These are phyloP conservation scores for Mrakia frigida DNA, from an alignment of 768 basidiomycete species.

Conservation along the genomic window DNA sequence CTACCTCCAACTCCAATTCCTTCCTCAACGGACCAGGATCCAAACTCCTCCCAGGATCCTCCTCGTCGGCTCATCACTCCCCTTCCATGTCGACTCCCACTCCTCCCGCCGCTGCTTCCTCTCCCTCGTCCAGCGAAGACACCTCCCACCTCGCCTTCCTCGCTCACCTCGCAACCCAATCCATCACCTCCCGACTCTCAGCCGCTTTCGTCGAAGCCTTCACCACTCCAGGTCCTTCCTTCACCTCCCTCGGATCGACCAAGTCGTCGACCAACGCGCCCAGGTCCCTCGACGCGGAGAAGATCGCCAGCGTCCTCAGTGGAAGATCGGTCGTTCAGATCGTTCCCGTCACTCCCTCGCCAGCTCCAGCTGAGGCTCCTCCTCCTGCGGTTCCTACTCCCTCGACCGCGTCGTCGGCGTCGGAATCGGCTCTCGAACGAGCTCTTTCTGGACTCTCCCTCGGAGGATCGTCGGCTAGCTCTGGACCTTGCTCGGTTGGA, in stretches of 20 bases:
- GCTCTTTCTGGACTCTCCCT: background rate
- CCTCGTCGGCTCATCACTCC: background rate
- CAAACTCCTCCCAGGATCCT: slow-evolving; percentile 35
- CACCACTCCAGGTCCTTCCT: slow-evolving; percentile 48
- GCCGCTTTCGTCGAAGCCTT: slow-evolving; percentile 86
- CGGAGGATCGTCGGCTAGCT: background rate
- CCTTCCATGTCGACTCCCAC: background rate
- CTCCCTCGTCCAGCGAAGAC: background rate
- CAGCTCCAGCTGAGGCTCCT: background rate
- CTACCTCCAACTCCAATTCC: slow-evolving; percentile 35
- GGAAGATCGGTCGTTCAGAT: slow-evolving; percentile 21
- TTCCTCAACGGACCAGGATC: slow-evolving; percentile 41
- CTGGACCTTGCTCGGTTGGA: no score
- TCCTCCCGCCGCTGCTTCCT: background rate
- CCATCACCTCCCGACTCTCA: slow-evolving; percentile 64
- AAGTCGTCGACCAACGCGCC: no score
- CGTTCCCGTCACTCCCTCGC: slow-evolving; percentile 9
- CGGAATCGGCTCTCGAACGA: background rate
- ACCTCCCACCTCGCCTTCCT: slow-evolving; percentile 40
- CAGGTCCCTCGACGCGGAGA: slow-evolving; percentile 64
- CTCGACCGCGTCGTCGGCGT: background rate
- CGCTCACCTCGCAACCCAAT: slow-evolving; percentile 73
- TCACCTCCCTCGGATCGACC: slow-evolving; percentile 48
- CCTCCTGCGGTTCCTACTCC: background rate
- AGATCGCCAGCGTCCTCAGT: slow-evolving; percentile 43